phyloP scores from a whole-genome alignment of 2,329 filamentous ascomycete genomes.

The Colletotrichum spinosum region DNA sequence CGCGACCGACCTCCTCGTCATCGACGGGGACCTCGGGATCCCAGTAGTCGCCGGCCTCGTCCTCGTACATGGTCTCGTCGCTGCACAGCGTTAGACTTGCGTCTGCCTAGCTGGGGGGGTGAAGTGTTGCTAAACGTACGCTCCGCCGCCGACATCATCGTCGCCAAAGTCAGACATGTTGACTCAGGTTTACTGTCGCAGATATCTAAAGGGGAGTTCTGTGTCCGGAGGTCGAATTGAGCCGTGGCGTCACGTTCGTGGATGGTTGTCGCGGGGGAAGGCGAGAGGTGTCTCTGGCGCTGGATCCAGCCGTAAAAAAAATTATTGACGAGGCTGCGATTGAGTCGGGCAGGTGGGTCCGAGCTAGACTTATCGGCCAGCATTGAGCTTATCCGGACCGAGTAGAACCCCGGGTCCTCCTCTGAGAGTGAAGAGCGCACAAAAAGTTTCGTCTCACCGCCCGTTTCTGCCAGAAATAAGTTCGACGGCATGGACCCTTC shows the following conservation, averaged over 20 bases:
- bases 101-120: constrained; percentile 13
- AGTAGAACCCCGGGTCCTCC: constrained; percentile 18
- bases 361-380: constrained; percentile 27
- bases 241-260: constrained; percentile 11
- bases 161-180: constrained; percentile 81
- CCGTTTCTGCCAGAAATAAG: constrained; percentile 35
- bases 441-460: constrained; percentile 37
- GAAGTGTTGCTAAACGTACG: constrained; percentile 29
- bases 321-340: constrained; percentile 39
- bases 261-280: constrained; percentile 27
- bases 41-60: constrained; percentile 67
- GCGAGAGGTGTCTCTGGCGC: constrained; percentile 2
- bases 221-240: neutral
- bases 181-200: neutral
- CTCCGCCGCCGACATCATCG: constrained; percentile 54
- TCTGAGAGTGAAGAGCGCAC: constrained; percentile 3
- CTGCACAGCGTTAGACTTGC: constrained; percentile 49
- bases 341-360: constrained; percentile 16
- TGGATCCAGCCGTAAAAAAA: constrained; percentile 38
- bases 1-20: constrained; percentile 66
- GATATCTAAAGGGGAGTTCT: neutral
- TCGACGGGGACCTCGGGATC: constrained; percentile 60
- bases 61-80: constrained; percentile 78
- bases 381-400: constrained; percentile 33
- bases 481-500: constrained; percentile 6